These are phyloP conservation scores for Cercospora sp. DNA, from an alignment of 2,329 filamentous ascomycete species.

Conservation along the genomic window DNA sequence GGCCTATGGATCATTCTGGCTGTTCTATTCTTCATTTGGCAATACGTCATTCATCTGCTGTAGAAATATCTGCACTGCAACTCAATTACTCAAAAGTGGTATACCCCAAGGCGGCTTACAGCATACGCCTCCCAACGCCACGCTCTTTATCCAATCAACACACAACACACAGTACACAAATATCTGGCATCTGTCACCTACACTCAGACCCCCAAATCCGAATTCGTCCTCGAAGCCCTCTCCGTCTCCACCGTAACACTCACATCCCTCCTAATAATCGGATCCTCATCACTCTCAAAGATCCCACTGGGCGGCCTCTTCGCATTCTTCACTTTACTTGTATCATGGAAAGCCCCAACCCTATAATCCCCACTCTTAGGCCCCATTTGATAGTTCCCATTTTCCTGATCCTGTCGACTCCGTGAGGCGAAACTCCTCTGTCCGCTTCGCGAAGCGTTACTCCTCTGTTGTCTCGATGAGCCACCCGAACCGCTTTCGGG, in stretches of 20 bases:
- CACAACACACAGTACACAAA: background rate
- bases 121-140: constrained; percentile 1
- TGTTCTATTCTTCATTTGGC: too few relatives aligned
- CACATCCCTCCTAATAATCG: constrained; percentile 31
- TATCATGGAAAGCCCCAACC: constrained; percentile 25
- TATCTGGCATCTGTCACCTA: background rate
- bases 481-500: background rate
- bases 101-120: too few relatives aligned
- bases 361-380: constrained; percentile 23
- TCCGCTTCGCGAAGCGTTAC: constrained; percentile 9
- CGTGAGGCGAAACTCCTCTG: constrained; percentile 6
- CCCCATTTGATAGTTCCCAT: constrained; percentile 18
- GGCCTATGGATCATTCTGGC: too few relatives aligned
- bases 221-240: constrained; percentile 5
- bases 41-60: too few relatives aligned
- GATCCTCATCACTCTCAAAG: constrained; percentile 26
- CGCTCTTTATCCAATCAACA: constrained; percentile 1
- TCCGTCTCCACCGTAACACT: constrained; percentile 27
- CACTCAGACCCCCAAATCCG: background rate
- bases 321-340: constrained; percentile 11
- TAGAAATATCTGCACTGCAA: too few relatives aligned
- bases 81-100: too few relatives aligned
- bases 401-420: constrained; percentile 12
- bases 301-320: constrained; percentile 23
- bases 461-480: constrained; percentile 8